Evolutionary conservation across 768 basidiomycete genomes (phyloP).

Genomic region (Lentinus brumalis): DNA sequence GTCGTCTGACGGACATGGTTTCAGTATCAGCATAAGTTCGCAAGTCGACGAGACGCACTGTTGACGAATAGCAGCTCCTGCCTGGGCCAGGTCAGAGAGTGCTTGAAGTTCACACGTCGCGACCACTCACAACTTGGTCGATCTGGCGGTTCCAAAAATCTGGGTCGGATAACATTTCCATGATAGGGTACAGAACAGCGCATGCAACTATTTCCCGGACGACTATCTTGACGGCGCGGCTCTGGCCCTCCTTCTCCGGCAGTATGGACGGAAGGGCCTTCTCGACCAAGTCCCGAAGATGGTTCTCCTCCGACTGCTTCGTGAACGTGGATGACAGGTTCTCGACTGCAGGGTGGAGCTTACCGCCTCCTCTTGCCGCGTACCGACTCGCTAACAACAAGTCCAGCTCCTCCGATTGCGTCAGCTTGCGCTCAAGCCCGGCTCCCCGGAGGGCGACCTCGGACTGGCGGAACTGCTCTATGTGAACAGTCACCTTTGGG

Average conservation of each 20-base stretch:
- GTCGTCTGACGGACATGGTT: slow-evolving; percentile 48
- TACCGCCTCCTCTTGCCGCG: slow-evolving; percentile 61
- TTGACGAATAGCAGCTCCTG: slow-evolving; percentile 70
- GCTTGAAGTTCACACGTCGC: not conserved
- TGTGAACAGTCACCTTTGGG: slow-evolving; percentile 86
- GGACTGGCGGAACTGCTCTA: slow-evolving; percentile 89
- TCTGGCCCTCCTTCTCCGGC: slow-evolving; percentile 73
- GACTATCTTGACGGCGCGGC: slow-evolving; percentile 69
- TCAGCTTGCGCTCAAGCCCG: slow-evolving; percentile 76
- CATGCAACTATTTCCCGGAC: slow-evolving; percentile 84
- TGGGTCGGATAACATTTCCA: slow-evolving; percentile 92
- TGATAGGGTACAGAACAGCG: slow-evolving; percentile 79
- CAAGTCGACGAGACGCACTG: slow-evolving; percentile 59
- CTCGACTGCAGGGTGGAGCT: slow-evolving; percentile 83
- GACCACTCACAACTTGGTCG: slow-evolving; percentile 79
- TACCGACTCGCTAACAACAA: slow-evolving; percentile 83
- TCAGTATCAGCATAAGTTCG: slow-evolving; percentile 17
- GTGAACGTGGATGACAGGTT: slow-evolving; percentile 89
- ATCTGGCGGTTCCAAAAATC: slow-evolving; percentile 97
- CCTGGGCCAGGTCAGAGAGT: slow-evolving; percentile 37
- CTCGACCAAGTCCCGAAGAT: slow-evolving; percentile 73
- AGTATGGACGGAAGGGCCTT: slow-evolving; percentile 71
- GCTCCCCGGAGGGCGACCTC: slow-evolving; percentile 85
- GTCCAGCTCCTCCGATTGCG: slow-evolving; percentile 90
- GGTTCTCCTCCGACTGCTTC: slow-evolving; percentile 86